Evolutionary conservation across 352 stramenopile species (phyloP).

Genomic region (Pythium vanterpoolii): DNA sequence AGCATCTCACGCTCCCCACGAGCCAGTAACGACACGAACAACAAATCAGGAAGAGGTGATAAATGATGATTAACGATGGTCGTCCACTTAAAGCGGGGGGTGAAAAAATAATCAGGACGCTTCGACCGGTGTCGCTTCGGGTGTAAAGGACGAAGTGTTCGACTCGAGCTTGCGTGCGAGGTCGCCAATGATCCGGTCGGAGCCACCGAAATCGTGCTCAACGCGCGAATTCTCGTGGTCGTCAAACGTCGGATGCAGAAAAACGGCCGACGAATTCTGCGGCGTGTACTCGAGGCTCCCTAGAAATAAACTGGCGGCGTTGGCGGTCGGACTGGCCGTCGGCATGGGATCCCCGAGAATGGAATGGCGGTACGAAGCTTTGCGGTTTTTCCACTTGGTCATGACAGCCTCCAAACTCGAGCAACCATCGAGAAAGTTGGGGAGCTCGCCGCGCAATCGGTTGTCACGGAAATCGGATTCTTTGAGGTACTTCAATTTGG

Average conservation of each 20-base stretch:
- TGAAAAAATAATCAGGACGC: constrained; percentile 13
- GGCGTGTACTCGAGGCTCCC: constrained; percentile 45
- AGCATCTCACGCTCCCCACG: no score
- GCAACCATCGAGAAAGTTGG: constrained; percentile 78
- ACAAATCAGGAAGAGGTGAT: not conserved
- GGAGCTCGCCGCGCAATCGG: constrained; percentile 62
- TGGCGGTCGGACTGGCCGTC: constrained; percentile 10
- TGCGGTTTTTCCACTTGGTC: constrained; percentile 83
- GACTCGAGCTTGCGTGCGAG: constrained; percentile 38
- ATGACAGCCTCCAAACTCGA: constrained; percentile 76
- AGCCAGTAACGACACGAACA: not conserved
- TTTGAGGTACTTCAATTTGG: constrained; percentile 74
- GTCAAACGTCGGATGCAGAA: constrained; percentile 61
- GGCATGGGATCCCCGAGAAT: constrained; percentile 69
- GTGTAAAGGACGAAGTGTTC: constrained; percentile 9
- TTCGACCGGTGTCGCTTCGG: constrained; percentile 20
- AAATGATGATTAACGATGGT: not conserved
- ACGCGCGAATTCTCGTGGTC: constrained; percentile 42
- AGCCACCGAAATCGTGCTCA: constrained; percentile 56
- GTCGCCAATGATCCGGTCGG: constrained; percentile 45
- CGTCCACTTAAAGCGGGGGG: not conserved
- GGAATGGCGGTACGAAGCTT: constrained; percentile 71
- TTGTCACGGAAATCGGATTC: constrained; percentile 82
- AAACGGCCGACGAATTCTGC: constrained; percentile 51
- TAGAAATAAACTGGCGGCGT: constrained; percentile 36